phyloP scores from a whole-genome alignment of 2,329 filamentous ascomycete genomes.

The Colletotrichum sidae region DNA sequence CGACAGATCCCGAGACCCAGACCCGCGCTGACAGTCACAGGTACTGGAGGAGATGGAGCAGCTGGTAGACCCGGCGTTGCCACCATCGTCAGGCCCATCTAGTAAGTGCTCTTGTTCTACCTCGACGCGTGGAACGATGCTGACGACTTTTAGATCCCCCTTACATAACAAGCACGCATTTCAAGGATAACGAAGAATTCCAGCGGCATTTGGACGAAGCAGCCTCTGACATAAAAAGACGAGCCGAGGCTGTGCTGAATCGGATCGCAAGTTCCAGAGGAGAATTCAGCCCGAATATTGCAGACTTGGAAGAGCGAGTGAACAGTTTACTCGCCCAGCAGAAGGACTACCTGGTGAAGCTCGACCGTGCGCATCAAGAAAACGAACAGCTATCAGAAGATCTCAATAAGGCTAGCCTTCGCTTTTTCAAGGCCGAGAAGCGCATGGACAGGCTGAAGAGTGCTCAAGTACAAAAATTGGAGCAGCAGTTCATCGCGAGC shows the following conservation, averaged over 20 bases:
- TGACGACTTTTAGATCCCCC: conserved; percentile 58
- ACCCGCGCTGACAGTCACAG: conserved; percentile 52
- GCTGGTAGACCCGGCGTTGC: conserved; percentile 63
- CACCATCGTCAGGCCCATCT: conserved; percentile 42
- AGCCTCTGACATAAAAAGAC: conserved; percentile 79
- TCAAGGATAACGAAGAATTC: conserved; percentile 77
- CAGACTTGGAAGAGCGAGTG: conserved; percentile 80
- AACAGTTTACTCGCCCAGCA: conserved; percentile 81
- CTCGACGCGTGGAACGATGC: conserved; percentile 34
- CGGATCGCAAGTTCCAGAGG: conserved; percentile 64
- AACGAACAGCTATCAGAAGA: conserved; percentile 89
- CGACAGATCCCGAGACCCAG: conserved; percentile 24
- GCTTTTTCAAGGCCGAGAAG: conserved; percentile 96
- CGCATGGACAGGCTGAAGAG: conserved; percentile 92
- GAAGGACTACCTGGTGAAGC: conserved; percentile 81
- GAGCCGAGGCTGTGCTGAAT: conserved; percentile 76
- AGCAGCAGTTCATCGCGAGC: conserved; percentile 85
- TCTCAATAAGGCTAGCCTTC: conserved; percentile 86
- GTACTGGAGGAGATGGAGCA: conserved; percentile 73
- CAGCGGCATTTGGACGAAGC: conserved; percentile 83
- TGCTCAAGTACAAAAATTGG: conserved; percentile 88
- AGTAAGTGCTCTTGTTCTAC: conserved; percentile 22
- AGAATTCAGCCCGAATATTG: conserved; percentile 73
- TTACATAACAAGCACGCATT: conserved; percentile 69
- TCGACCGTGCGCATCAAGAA: conserved; percentile 80